Conservation (phyloP, 768 basidiomycete species). For the Grammothele lineata region DNA sequence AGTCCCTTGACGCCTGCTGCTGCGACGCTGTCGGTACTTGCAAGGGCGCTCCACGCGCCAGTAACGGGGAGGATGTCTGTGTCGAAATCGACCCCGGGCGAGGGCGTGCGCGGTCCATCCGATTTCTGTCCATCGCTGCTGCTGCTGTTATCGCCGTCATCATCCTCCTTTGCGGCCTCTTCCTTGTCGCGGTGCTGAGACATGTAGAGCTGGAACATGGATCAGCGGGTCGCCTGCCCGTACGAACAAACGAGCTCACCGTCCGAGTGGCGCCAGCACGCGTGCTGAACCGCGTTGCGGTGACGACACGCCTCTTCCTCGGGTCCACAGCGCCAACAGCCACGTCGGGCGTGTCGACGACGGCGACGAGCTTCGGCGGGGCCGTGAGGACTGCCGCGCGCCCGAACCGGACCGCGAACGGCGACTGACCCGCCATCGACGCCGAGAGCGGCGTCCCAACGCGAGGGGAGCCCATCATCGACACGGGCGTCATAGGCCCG, state of each 20-base stretch:
- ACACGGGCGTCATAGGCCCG: conserved; percentile 45
- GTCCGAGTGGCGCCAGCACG: conserved; percentile 77
- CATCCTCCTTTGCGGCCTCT: conserved; percentile 17
- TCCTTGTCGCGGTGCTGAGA: conserved; percentile 68
- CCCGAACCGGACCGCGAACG: conserved; percentile 51
- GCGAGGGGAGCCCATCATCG: conserved; percentile 26
- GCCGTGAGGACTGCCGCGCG: conserved; percentile 75
- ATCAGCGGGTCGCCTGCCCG: not conserved
- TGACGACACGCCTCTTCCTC: conserved; percentile 77
- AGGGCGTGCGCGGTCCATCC: conserved; percentile 16
- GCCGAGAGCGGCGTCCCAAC: conserved; percentile 30
- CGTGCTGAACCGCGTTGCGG: conserved; percentile 84
- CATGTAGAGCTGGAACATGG: conserved; percentile 60
- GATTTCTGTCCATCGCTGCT: conserved; percentile 16
- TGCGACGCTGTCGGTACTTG: conserved; percentile 33
- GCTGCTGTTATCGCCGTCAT: conserved; percentile 10
- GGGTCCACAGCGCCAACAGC: conserved; percentile 89
- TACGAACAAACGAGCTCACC: conserved; percentile 39
- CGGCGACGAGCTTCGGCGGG: conserved; percentile 77
- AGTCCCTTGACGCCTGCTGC: conserved; percentile 50
- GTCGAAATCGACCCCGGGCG: conserved; percentile 55
- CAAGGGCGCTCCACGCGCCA: conserved; percentile 75
- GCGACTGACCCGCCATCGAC: conserved; percentile 15
- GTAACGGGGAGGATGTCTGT: conserved; percentile 59
- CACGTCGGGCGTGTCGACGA: conserved; percentile 85